Percentiles rank a stretch among this genome's conserved stretches.
These are phyloP conservation scores for Candida silvatica DNA, from an alignment of 805 yeast genomes.

Conservation along the genomic window DNA sequence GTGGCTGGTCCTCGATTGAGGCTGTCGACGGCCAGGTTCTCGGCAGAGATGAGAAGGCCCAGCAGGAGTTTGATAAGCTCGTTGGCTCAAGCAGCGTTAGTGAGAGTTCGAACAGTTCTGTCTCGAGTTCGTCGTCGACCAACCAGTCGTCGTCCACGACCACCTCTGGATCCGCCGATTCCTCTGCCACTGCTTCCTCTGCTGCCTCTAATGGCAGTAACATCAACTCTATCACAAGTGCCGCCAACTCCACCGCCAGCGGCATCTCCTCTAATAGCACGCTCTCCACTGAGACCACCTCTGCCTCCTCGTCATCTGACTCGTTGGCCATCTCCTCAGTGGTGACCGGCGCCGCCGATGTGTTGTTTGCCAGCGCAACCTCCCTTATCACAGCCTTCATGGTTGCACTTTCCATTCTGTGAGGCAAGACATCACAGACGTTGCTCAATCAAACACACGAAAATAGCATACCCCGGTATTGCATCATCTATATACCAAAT, in stretches of 20 bases:
- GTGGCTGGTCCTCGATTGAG: constrained; percentile 50
- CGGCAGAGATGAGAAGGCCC: constrained; percentile 46
- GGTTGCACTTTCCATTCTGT: too few relatives aligned
- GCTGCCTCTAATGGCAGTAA: too few relatives aligned
- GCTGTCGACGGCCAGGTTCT: constrained; percentile 51
- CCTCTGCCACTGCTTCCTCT: constrained; percentile 5
- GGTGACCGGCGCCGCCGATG: too few relatives aligned
- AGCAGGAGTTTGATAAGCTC: constrained; percentile 31
- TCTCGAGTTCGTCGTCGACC: neutral
- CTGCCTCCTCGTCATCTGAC: neutral
- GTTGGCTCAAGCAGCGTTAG: constrained; percentile 9
- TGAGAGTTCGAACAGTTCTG: neutral
- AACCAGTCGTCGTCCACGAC: neutral
- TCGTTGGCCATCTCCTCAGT: too few relatives aligned
- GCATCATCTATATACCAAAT: too few relatives aligned
- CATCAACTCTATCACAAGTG: too few relatives aligned
- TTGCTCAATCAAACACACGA: too few relatives aligned
- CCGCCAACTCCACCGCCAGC: neutral
- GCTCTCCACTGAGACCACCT: neutral
- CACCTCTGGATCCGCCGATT: constrained; percentile 8
- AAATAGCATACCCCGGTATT: too few relatives aligned
- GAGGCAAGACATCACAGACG: too few relatives aligned
- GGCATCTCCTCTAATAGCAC: neutral
- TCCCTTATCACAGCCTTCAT: too few relatives aligned
- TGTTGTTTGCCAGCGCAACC: too few relatives aligned